Base-by-base conservation (phyloP, 495 filamentous ascomycete species). In the Aspergillus avenaceus region DNA sequence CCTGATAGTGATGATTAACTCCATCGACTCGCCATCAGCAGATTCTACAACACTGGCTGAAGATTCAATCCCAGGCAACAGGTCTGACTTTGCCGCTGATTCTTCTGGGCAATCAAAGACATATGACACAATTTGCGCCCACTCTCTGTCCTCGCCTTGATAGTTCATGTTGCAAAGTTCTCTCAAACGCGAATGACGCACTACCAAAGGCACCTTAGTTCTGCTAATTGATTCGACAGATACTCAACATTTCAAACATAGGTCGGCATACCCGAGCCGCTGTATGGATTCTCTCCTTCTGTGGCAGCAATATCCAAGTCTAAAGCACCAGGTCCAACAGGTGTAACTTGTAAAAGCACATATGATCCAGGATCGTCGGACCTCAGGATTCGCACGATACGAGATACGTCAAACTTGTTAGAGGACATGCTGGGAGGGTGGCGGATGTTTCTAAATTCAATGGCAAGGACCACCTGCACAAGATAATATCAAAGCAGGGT, bases 301-400 rank as follows among this genome's bases (percentile, higher is more conserved):
- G 86, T 89, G 1, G 80, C 86, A 42, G 79, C 68, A 26, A 91
- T 66, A 42, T 77, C 80, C 42, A 89, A 49, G 53, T 88, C 83
- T 8, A 88, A 64, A 0, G 64, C 54, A 4, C 65, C 67, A 14
- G 71, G 58, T 11, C 77, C 78, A 8, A 67, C 60, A n/a, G 65
- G 62, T 1, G 61, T 59, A 27, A 84, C 72, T 54, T 85, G 72
- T 19, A 87, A 55, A 5, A 91, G 73, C 3, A 87, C 70, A 62
- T 76, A 83, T 5, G 70, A 58, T 7, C 69, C 66, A 5, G 75
- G 70, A 23, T 75, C 56, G 48, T 83, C 80, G 16, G 72, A 75
- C 49, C 82, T 78, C 44, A 75, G 70, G 53, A 87, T 66, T 5
- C 76, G 75, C 18, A 84, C 45, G 25, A 86, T 71, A n/a, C 63